phyloP scores from a whole-genome alignment of 257 asterid genomes.

The Salvia rosmarinus region DNA sequence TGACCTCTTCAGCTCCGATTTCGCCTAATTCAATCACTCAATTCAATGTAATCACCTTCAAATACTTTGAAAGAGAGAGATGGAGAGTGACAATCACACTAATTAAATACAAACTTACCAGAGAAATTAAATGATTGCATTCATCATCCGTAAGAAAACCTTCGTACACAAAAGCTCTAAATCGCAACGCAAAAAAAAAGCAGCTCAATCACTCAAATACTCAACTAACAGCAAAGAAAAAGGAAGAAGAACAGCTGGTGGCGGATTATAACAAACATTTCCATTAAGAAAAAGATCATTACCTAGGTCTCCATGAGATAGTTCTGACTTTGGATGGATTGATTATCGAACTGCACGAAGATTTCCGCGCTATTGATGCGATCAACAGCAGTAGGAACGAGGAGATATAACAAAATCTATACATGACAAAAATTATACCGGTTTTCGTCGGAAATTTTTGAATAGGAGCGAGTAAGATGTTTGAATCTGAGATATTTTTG shows the following conservation, averaged over 20 bases:
- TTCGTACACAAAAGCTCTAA: conserved; percentile 90
- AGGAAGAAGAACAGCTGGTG: not conserved
- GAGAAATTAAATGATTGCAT: conserved; percentile 83
- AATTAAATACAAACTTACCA: conserved; percentile 55
- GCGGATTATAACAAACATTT: not conserved
- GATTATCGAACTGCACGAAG: conserved; percentile 58
- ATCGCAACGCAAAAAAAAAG: conserved; percentile 10
- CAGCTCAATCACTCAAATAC: conserved; percentile 28
- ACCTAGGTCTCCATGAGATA: conserved; percentile 94
- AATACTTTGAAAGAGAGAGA: not conserved
- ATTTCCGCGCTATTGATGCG: conserved; percentile 52
- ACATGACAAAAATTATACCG: conserved; percentile 32
- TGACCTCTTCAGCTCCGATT: conserved; percentile 87
- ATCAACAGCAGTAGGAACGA: conserved; percentile 47
- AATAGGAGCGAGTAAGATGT: not conserved
- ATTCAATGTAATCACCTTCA: conserved; percentile 17
- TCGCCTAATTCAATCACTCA: conserved; percentile 59
- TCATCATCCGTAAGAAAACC: conserved; percentile 90
- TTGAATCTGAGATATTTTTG: conserved; percentile 38
- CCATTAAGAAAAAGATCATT: not conserved
- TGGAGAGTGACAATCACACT: not conserved
- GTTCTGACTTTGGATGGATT: conserved; percentile 91
- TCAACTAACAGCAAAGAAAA: conserved; percentile 4
- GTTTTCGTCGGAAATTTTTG: not conserved
- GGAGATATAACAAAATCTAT: conserved; percentile 34